These are phyloP conservation scores for Cucumis cinereus DNA, from an alignment of 306 rosid genomes.

Conservation along the genomic window DNA sequence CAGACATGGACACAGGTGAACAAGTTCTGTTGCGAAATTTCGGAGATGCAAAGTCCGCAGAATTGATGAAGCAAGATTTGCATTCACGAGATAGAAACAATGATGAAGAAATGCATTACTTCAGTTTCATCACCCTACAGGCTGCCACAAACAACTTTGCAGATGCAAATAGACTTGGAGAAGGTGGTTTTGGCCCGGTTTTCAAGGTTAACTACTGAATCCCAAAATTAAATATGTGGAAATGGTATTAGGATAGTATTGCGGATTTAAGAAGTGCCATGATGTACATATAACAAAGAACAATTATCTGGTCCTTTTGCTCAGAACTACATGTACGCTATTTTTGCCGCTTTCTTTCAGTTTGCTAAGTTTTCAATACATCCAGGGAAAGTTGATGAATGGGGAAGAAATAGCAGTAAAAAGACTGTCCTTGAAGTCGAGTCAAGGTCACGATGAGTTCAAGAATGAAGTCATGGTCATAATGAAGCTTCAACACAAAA, in stretches of 20 bases:
- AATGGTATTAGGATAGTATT: background rate
- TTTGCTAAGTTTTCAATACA: background rate
- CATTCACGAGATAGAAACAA: slow-evolving; percentile 10
- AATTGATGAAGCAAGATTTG: slow-evolving; percentile 6
- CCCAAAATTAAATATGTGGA: background rate
- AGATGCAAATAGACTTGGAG: slow-evolving; percentile 15
- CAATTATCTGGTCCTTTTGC: background rate
- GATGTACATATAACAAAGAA: background rate
- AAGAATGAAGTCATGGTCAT: slow-evolving; percentile 31
- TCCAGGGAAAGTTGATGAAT: slow-evolving; percentile 14
- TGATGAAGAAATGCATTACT: slow-evolving; percentile 22
- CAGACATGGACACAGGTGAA: slow-evolving; percentile 5
- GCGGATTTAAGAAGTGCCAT: background rate
- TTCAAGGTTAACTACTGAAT: slow-evolving; percentile 11
- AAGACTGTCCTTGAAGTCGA: slow-evolving; percentile 34
- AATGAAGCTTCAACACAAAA: slow-evolving; percentile 28
- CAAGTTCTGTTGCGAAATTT: slow-evolving; percentile 8
- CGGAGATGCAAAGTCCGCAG: background rate
- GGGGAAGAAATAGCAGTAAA: slow-evolving; percentile 46
- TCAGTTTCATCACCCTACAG: slow-evolving; percentile 6
- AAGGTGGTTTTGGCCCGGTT: slow-evolving; percentile 23
- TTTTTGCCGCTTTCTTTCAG: background rate
- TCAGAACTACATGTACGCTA: background rate
- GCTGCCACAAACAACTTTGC: slow-evolving; percentile 21
- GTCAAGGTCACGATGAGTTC: slow-evolving; percentile 45